phyloP scores from a whole-genome alignment of 2,329 filamentous ascomycete genomes.

The Alternaria viburni region DNA sequence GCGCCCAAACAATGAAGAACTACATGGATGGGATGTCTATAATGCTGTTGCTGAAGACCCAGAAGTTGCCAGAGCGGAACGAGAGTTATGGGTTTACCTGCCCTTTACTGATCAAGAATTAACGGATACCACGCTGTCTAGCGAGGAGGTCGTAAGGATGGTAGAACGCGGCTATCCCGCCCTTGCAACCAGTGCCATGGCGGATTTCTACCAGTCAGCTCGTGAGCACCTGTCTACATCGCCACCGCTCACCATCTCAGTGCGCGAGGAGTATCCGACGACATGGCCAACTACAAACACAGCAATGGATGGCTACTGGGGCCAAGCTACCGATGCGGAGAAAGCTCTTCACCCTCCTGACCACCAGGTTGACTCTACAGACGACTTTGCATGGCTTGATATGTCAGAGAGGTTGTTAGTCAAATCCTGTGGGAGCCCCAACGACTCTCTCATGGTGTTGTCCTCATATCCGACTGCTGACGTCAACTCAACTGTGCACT shows the following conservation, averaged over 20 bases:
- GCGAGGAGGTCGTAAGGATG: not conserved
- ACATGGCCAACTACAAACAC: not conserved
- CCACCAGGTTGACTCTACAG: not conserved
- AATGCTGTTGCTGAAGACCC: not conserved
- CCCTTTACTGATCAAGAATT: not conserved
- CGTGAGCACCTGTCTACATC: not conserved
- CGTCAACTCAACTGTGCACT: not conserved
- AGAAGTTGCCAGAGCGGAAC: not conserved
- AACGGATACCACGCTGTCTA: not conserved
- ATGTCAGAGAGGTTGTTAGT: not conserved
- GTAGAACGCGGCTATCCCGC: not conserved
- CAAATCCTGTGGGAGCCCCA: not conserved
- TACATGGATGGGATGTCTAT: not conserved
- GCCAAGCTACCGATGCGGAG: not conserved
- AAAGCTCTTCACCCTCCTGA: not conserved
- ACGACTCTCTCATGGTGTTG: not conserved
- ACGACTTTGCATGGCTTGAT: not conserved
- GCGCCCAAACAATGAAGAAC: not conserved
- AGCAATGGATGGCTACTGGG: not conserved
- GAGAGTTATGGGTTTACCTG: not conserved
- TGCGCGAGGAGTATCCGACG: not conserved
- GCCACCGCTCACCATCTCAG: not conserved
- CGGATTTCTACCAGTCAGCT: not conserved
- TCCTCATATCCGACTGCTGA: not conserved
- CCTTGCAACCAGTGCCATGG: not conserved